A percentile compares a stretch with the other conserved stretches of the same genome.
These are phyloP conservation scores for Oidiodendron maius DNA, from an alignment of 495 filamentous ascomycete genomes.

Conservation along the genomic window DNA sequence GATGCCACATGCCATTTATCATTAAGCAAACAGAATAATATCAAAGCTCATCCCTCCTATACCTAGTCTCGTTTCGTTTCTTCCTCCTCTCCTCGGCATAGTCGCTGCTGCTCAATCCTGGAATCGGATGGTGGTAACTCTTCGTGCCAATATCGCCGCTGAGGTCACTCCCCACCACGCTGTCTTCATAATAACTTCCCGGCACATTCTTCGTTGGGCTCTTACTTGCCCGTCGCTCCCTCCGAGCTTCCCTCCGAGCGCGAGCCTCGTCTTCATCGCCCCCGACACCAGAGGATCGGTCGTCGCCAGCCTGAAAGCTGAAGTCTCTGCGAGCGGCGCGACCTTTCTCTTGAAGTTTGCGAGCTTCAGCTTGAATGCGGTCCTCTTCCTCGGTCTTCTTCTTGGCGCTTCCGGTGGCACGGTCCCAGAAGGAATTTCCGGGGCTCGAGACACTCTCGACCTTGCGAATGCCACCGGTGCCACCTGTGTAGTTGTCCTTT, in stretches of 20 bases:
- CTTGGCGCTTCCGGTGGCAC: background rate
- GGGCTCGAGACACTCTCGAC: slow-evolving; percentile 45
- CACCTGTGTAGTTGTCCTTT: slow-evolving; percentile 19
- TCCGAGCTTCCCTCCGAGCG: slow-evolving; percentile 30
- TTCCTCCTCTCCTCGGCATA: slow-evolving; percentile 38
- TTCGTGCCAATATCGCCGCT: slow-evolving; percentile 68
- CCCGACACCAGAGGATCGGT: slow-evolving; percentile 12
- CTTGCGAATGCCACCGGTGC: slow-evolving; percentile 41
- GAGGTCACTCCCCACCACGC: slow-evolving; percentile 27
- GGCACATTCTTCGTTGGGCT: slow-evolving; percentile 22
- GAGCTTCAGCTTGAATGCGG: slow-evolving; percentile 42
- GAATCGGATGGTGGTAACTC: slow-evolving; percentile 74
- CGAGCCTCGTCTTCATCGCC: slow-evolving; percentile 34
- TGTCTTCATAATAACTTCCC: slow-evolving; percentile 12
- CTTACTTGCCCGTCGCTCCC: slow-evolving; percentile 27
- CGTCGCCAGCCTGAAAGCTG: slow-evolving; percentile 41
- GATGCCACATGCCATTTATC: no score
- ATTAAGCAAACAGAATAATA: slow-evolving; percentile 2
- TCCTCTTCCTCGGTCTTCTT: slow-evolving; percentile 26
- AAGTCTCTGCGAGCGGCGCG: slow-evolving; percentile 38
- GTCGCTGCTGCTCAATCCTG: slow-evolving; percentile 54
- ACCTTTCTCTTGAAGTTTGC: slow-evolving; percentile 34
- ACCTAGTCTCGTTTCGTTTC: slow-evolving; percentile 25
- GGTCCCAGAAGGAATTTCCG: slow-evolving; percentile 14
- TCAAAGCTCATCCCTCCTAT: slow-evolving; percentile 9